phyloP scores from a whole-genome alignment of 805 yeast genomes.

The Yamadazyma paraphyllophila region DNA sequence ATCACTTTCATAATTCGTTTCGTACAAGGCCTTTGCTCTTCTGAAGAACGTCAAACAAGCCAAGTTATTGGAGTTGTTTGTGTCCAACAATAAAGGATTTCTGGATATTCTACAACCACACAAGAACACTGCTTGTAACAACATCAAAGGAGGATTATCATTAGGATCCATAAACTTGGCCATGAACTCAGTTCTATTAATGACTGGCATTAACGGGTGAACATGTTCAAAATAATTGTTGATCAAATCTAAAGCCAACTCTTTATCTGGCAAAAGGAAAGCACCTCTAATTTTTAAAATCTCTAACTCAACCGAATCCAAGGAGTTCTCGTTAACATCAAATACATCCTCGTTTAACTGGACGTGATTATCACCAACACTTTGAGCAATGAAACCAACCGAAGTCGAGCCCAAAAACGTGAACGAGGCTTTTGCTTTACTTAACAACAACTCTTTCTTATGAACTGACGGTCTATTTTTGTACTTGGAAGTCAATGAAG shows the following conservation, averaged over 20 bases:
- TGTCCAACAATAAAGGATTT: conserved; percentile 52
- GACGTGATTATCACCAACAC: conserved; percentile 47
- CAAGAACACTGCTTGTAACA: conserved; percentile 65
- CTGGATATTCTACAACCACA: conserved; percentile 64
- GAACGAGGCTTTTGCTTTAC: conserved; percentile 28
- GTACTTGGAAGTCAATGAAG: conserved; percentile 41
- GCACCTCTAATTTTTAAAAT: conserved; percentile 66
- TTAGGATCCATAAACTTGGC: conserved; percentile 50
- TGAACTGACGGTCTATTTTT: conserved; percentile 39
- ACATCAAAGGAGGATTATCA: conserved; percentile 61
- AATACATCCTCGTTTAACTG: conserved; percentile 42
- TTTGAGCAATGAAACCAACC: conserved; percentile 46
- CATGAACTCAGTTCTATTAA: conserved; percentile 63
- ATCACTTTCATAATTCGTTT: conserved; percentile 65
- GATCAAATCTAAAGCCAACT: conserved; percentile 58
- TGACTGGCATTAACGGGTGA: conserved; percentile 68
- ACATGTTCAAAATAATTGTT: conserved; percentile 59
- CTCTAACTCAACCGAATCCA: conserved; percentile 63
- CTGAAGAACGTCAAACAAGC: conserved; percentile 55
- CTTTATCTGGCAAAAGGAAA: conserved; percentile 61
- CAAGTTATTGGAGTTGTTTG: conserved; percentile 50
- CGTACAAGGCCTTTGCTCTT: conserved; percentile 73
- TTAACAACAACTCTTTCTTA: conserved; percentile 28
- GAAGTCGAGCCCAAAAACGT: conserved; percentile 57
- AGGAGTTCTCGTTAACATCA: conserved; percentile 30